Conservation (phyloP, 352 stramenopile genomes). For the Phytophthora niederhauseri region DNA sequence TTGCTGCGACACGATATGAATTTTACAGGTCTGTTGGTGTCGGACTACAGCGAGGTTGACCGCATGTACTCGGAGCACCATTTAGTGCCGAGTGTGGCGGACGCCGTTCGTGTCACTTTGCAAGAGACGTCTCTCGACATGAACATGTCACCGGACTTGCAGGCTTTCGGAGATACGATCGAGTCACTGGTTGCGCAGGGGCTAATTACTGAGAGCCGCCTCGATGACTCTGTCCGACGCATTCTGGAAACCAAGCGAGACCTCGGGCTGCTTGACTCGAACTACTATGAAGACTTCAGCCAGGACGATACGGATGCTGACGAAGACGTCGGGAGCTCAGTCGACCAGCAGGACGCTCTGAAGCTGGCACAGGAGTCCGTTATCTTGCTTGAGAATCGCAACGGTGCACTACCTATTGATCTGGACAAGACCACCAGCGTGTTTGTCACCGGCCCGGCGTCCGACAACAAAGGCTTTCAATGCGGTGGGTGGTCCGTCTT, state of each 20-base stretch:
- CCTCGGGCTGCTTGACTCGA: conserved; percentile 46
- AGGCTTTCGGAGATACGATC: conserved; percentile 56
- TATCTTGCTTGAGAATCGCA: conserved; percentile 79
- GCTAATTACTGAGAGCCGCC: conserved; percentile 45
- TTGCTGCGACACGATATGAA: conserved; percentile 88
- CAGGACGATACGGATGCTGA: conserved; percentile 8
- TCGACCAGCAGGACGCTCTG: conserved; percentile 63
- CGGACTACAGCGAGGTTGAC: conserved; percentile 93
- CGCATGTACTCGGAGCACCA: conserved; percentile 88
- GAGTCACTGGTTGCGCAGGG: conserved; percentile 56
- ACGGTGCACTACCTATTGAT: conserved; percentile 47
- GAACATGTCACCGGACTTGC: conserved; percentile 83
- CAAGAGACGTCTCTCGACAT: conserved; percentile 92
- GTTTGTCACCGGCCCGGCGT: conserved; percentile 68
- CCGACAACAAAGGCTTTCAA: conserved; percentile 72
- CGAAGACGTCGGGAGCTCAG: conserved; percentile 46
- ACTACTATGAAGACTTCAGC: conserved; percentile 17
- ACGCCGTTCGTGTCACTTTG: conserved; percentile 78
- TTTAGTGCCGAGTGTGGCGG: conserved; percentile 57
- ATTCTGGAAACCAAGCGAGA: conserved; percentile 68
- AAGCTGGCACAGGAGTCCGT: conserved; percentile 78
- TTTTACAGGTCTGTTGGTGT: conserved; percentile 91
- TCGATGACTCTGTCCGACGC: conserved; percentile 68
- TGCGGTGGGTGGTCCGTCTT: conserved; percentile 78
- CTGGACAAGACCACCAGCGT: conserved; percentile 27